Evolutionary conservation across 2,329 filamentous ascomycete species (phyloP).

Genomic region (Aspergillus spinulosporus): DNA sequence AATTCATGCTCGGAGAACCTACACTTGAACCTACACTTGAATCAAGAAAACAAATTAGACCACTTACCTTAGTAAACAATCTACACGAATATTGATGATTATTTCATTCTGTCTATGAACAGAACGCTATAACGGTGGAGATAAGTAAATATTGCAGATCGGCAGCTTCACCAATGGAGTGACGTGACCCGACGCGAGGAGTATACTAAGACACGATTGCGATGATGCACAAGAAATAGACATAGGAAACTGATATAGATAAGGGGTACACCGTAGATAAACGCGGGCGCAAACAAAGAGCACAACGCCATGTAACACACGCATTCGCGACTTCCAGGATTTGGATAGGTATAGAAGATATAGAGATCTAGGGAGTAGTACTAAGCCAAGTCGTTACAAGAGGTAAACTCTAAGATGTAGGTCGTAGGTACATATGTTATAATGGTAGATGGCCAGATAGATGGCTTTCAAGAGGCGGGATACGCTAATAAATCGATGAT

Average conservation of each 20-base stretch:
- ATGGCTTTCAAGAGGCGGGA: background rate
- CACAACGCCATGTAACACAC: background rate
- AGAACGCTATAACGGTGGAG: slow-evolving; percentile 9
- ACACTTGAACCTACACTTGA: background rate
- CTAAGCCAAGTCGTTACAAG: background rate
- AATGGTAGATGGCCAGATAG: background rate
- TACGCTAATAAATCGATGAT: background rate
- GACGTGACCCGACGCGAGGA: slow-evolving; percentile 3
- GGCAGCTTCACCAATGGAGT: slow-evolving; percentile 14
- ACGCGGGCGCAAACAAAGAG: background rate
- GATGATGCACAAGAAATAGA: slow-evolving; percentile 12
- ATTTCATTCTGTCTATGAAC: slow-evolving; percentile 14
- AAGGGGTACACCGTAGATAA: slow-evolving; percentile 1
- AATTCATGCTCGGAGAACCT: slow-evolving; percentile 9
- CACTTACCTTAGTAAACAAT: background rate
- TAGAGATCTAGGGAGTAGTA: background rate
- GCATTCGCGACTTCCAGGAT: background rate
- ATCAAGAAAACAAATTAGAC: background rate
- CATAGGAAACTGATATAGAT: slow-evolving; percentile 15
- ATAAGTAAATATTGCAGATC: slow-evolving; percentile 16
- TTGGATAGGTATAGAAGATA: background rate
- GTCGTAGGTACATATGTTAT: background rate
- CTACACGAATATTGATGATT: slow-evolving; percentile 3
- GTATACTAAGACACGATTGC: slow-evolving; percentile 7
- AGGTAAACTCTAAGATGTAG: background rate